These are phyloP conservation scores for Stentor roeselii DNA, from an alignment of 73 alveolate species.

Conservation along the genomic window DNA sequence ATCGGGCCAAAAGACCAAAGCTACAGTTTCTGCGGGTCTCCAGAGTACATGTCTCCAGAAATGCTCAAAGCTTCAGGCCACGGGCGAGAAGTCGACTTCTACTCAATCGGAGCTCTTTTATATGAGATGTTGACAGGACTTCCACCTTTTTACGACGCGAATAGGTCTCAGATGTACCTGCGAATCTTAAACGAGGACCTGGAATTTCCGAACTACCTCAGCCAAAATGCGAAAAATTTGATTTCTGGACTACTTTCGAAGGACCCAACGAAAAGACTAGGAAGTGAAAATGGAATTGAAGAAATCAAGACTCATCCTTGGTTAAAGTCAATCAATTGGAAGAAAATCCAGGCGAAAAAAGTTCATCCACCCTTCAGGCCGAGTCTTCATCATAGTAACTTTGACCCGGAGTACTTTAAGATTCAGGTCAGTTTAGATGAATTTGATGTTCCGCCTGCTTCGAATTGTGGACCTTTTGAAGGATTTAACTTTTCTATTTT, in stretches of 20 bases:
- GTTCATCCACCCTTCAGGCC: constrained; percentile 61
- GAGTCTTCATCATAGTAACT: constrained; percentile 27
- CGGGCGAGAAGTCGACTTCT: constrained; percentile 63
- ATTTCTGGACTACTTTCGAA: not conserved
- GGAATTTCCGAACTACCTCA: not conserved
- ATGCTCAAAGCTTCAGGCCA: constrained; percentile 66
- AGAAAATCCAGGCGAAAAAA: constrained; percentile 34
- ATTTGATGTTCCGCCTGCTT: not conserved
- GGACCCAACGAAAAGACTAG: constrained; percentile 6
- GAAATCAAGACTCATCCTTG: constrained; percentile 59
- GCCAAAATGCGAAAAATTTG: not conserved
- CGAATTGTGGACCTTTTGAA: not conserved
- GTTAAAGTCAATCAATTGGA: constrained; percentile 44
- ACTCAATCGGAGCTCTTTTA: constrained; percentile 76
- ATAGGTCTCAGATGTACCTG: not conserved
- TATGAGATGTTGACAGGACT: constrained; percentile 77
- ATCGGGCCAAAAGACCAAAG: constrained; percentile 38
- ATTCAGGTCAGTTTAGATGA: constrained; percentile 34
- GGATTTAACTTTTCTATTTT: not conserved
- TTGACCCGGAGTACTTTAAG: constrained; percentile 42
- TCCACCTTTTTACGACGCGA: constrained; percentile 42
- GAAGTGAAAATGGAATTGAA: constrained; percentile 39
- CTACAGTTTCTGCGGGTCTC: constrained; percentile 84
- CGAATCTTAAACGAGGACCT: not conserved
- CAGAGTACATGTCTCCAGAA: constrained; percentile 84